Conservation (phyloP, 441 rosid genomes). For the Brassica balearica region DNA sequence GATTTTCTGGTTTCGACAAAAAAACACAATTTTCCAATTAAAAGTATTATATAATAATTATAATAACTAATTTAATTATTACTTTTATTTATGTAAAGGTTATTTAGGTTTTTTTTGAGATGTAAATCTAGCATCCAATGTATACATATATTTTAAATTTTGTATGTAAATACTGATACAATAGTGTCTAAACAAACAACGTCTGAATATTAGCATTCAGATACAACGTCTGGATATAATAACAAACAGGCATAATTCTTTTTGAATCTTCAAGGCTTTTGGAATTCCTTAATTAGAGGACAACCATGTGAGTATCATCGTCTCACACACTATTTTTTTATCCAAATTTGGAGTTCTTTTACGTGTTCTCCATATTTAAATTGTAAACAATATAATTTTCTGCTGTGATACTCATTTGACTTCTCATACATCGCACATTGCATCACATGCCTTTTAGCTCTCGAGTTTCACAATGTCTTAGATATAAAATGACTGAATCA, state of each 20-base stretch:
- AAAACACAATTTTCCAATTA: too few relatives aligned
- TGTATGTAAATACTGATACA: too few relatives aligned
- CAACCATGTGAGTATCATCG: constrained; percentile 24
- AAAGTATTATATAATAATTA: too few relatives aligned
- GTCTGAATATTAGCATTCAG: too few relatives aligned
- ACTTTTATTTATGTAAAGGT: too few relatives aligned
- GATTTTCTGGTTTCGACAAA: too few relatives aligned
- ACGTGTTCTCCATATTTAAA: not conserved
- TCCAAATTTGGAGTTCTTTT: not conserved
- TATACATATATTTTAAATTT: too few relatives aligned
- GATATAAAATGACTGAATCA: constrained; percentile 1
- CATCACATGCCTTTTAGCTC: constrained; percentile 25
- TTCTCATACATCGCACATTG: constrained; percentile 9
- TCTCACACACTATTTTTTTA: not conserved
- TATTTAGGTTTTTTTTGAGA: too few relatives aligned
- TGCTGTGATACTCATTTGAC: constrained; percentile 22
- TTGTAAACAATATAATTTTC: not conserved
- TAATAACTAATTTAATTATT: too few relatives aligned
- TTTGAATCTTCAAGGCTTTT: not conserved
- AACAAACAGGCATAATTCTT: not conserved
- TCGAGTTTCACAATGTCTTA: constrained; percentile 9
- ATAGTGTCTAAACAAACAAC: too few relatives aligned
- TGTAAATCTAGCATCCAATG: too few relatives aligned
- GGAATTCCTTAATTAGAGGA: constrained; percentile 18
- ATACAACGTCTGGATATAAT: too few relatives aligned